These are phyloP conservation scores for Spathaspora boniae DNA, from an alignment of 805 yeast genomes.

Conservation along the genomic window DNA sequence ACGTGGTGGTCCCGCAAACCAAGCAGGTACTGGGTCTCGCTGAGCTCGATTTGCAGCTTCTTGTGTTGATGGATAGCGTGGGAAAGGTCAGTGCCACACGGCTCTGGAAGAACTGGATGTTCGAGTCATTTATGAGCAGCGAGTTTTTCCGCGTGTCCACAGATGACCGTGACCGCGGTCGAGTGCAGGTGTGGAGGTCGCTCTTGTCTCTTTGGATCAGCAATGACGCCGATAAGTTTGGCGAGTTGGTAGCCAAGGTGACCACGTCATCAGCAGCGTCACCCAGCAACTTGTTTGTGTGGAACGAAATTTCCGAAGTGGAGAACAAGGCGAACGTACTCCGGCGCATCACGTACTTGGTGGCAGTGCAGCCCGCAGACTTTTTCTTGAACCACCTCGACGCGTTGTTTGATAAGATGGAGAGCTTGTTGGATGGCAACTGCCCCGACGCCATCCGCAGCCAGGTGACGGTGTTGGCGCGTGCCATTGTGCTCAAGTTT, in stretches of 20 bases:
- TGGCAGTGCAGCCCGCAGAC: slow-evolving; percentile 61
- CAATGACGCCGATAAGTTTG: slow-evolving; percentile 57
- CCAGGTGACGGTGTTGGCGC: slow-evolving; percentile 53
- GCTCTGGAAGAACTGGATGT: slow-evolving; percentile 62
- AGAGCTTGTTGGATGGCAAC: slow-evolving; percentile 24
- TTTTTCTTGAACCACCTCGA: slow-evolving; percentile 50
- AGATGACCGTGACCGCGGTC: no score
- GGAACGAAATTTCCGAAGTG: slow-evolving; percentile 65
- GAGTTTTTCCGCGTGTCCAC: slow-evolving; percentile 45
- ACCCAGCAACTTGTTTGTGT: slow-evolving; percentile 61
- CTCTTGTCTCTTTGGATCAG: slow-evolving; percentile 62
- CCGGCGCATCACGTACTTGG: slow-evolving; percentile 59
- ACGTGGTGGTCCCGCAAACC: slow-evolving; percentile 50
- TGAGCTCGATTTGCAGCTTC: slow-evolving; percentile 36
- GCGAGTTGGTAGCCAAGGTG: slow-evolving; percentile 31
- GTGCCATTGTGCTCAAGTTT: slow-evolving; percentile 63
- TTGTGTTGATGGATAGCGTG: slow-evolving; percentile 42
- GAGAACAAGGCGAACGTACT: slow-evolving; percentile 50
- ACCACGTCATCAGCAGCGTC: slow-evolving; percentile 39
- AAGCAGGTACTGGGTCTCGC: slow-evolving; percentile 30
- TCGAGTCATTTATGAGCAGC: slow-evolving; percentile 62
- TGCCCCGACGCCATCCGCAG: slow-evolving; percentile 32
- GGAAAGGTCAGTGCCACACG: slow-evolving; percentile 36
- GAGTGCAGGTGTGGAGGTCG: slow-evolving; percentile 46
- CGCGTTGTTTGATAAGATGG: slow-evolving; percentile 37